Percentiles rank a stretch among this genome's conserved stretches.
phyloP scores from a whole-genome alignment of 352 stramenopile species.

The Pelagophyceae sp. region DNA sequence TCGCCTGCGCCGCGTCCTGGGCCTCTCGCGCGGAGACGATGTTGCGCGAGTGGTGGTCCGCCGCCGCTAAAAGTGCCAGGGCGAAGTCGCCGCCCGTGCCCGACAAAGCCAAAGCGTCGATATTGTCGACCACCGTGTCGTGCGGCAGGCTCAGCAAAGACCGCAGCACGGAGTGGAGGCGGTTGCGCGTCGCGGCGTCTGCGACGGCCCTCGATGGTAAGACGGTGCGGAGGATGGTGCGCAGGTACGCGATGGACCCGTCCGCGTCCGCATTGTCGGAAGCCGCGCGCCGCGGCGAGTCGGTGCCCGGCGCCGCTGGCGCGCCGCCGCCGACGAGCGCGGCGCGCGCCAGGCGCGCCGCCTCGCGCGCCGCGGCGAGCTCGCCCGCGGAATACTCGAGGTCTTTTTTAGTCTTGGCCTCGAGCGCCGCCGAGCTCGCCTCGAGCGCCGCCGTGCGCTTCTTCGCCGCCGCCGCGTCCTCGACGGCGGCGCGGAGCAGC shows the following conservation, averaged over 20 bases:
- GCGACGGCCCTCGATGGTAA: not conserved
- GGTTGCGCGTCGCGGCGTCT: not conserved
- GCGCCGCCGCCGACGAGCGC: not conserved
- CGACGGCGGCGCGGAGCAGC: not conserved
- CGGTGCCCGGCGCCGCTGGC: not conserved
- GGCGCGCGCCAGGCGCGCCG: not conserved
- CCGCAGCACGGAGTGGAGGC: not conserved
- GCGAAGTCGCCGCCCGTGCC: constrained; percentile 14
- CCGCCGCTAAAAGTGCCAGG: not conserved
- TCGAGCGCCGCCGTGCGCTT: not conserved
- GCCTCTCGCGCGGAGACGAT: not conserved
- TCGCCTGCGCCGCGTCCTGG: not conserved
- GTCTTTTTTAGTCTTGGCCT: not conserved
- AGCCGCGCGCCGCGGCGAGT: not conserved
- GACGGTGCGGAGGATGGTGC: not conserved
- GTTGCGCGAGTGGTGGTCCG: not conserved
- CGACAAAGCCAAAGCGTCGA: not conserved
- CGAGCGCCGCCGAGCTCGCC: not conserved
- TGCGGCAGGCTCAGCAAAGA: constrained; percentile 3
- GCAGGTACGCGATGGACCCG: constrained; percentile 1
- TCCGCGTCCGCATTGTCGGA: not conserved
- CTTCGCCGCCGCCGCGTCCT: not conserved
- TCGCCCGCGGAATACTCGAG: not conserved
- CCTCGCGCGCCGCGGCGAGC: constrained; percentile 3
- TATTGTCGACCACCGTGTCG: not conserved